Conservation (phyloP, 495 filamentous ascomycete genomes). For the Daldinia bambusicola region DNA sequence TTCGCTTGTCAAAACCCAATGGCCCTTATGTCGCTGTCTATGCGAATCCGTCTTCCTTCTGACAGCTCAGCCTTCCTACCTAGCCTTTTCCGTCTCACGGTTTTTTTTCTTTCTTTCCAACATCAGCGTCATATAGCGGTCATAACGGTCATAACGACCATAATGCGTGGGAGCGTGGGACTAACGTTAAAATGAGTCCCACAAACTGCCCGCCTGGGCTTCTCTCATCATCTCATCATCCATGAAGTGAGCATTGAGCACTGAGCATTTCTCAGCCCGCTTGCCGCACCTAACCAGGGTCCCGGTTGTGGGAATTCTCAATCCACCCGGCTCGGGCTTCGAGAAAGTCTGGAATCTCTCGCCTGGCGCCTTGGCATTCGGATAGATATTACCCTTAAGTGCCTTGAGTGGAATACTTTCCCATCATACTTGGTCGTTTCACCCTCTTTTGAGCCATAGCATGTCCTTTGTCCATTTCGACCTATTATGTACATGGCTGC, state of each 20-base stretch:
- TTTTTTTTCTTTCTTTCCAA: no score
- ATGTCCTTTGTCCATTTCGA: constrained; percentile 16
- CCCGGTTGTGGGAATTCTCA: constrained; percentile 25
- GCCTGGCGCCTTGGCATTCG: constrained; percentile 43
- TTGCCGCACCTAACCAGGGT: constrained; percentile 33
- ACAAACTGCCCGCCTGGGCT: constrained; percentile 22
- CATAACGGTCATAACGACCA: neutral
- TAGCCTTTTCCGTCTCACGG: neutral
- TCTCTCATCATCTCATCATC: constrained; percentile 5
- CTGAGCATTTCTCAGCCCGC: constrained; percentile 24
- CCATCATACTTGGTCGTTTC: constrained; percentile 34
- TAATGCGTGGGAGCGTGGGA: constrained; percentile 38
- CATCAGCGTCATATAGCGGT: constrained; percentile 24
- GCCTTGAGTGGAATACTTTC: constrained; percentile 26
- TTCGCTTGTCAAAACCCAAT: constrained; percentile 50
- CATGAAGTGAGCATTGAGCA: no score
- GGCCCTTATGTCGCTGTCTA: constrained; percentile 28
- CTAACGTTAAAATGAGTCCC: constrained; percentile 37
- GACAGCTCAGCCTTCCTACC: neutral
- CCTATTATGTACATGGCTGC: constrained; percentile 25
- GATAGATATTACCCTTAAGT: constrained; percentile 24
- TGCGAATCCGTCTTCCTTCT: neutral
- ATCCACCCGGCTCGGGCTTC: constrained; percentile 17
- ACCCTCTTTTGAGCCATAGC: constrained; percentile 7
- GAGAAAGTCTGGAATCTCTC: constrained; percentile 38